Base-by-base conservation (phyloP, 345 rosid species). In the Citrus inodora region DNA sequence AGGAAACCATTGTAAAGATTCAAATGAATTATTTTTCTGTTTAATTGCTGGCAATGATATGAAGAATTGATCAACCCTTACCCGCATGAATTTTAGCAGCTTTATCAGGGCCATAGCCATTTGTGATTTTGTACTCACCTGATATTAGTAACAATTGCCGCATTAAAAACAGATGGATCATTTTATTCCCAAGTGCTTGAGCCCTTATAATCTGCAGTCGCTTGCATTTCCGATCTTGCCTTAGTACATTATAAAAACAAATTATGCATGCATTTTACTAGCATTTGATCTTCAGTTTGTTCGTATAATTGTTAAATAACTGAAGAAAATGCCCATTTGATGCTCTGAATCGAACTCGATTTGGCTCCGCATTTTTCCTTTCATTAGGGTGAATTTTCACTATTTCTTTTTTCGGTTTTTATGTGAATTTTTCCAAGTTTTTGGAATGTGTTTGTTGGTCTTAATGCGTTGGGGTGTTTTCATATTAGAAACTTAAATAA, bases 51-150 rank as follows among this genome's bases (percentile, higher is more conserved):
- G 28, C 21, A 1, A 28, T 62, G 14, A 62, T 28, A 62, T 21
- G 16, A 62, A 27, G 1, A 17, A 51, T 16, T 62, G 35, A 1
- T 28, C 21, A 30, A 48, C 33, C 5, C 66, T 79, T 37, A 7
- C 38, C 38, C 38, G 38, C 38, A 7, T 1, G 38, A 37, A 37
- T 6, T 37, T 37, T 63, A 35, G 76, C 71, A 33, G 82, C 80
- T 82, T 69, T 82, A 1, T 82, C 81, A 16, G 81, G 84, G 10
- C 82, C 86, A 73, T 80, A 80, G 27, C 87, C 87, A 78, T 82
- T 85, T 25, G 84, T 75, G 58, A 80, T 68, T 67, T 85, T 84
- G 38, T 80, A 85, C 73, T 82, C 85, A 55, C 88, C 88, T 10
- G 3, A 79, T 11, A 46, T 25, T 14, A 38, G n/a, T 30, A 11